Evolutionary conservation across 192 early-diverging fungal genomes (phyloP).

Genomic region (Backusella parvicylindrica): DNA sequence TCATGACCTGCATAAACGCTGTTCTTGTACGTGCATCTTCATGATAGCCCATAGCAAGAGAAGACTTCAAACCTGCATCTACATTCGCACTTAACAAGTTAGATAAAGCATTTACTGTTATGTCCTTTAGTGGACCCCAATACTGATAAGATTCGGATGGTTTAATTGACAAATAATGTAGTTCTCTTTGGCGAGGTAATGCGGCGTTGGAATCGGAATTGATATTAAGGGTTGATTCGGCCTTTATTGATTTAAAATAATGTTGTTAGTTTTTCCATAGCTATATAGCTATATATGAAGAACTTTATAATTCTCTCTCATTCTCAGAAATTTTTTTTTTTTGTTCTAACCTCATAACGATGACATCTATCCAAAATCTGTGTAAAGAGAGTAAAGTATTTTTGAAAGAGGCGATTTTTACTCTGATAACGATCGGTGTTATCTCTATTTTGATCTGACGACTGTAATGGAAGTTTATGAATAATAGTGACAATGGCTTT

Average conservation of each 20-base stretch:
- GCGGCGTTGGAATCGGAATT: not conserved
- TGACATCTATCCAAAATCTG: constrained; percentile 62
- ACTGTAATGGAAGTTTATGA: constrained; percentile 67
- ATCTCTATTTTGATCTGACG: constrained; percentile 45
- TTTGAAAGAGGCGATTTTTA: constrained; percentile 59
- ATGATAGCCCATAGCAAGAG: constrained; percentile 72
- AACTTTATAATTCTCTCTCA: too few relatives aligned
- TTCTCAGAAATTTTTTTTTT: too few relatives aligned
- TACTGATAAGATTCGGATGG: not conserved
- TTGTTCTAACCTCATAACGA: constrained; percentile 42
- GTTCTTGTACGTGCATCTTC: constrained; percentile 72
- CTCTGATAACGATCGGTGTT: constrained; percentile 51
- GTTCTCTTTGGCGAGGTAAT: not conserved
- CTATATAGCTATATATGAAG: too few relatives aligned
- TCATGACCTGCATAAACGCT: constrained; percentile 77
- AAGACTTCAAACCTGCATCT: constrained; percentile 74
- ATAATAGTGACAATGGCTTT: constrained; percentile 65
- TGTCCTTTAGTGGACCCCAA: constrained; percentile 12
- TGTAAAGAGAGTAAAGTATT: constrained; percentile 72
- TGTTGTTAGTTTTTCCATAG: not conserved
- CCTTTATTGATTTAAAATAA: not conserved
- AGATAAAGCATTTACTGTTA: constrained; percentile 67
- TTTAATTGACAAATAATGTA: not conserved
- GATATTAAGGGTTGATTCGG: not conserved
- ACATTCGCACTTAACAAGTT: constrained; percentile 79